These are phyloP conservation scores for Tuber brumale DNA, from an alignment of 495 filamentous ascomycete genomes.

Conservation along the genomic window DNA sequence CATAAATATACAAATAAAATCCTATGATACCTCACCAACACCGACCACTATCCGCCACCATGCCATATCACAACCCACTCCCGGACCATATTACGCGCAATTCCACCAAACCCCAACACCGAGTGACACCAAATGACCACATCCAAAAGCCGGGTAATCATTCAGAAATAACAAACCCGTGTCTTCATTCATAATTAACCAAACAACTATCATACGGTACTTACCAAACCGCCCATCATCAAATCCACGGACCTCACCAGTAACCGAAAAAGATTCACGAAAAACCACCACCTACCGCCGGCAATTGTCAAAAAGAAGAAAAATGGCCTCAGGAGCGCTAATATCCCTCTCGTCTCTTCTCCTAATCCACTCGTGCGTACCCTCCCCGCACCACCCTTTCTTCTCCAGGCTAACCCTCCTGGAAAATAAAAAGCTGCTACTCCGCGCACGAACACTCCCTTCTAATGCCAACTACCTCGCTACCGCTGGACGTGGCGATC, in stretches of 20 bases:
- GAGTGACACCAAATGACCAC: not conserved
- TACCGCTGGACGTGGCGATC: conserved; percentile 71
- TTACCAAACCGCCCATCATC: no score
- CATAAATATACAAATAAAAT: no score
- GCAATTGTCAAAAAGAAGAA: not conserved
- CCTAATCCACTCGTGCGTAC: conserved; percentile 32
- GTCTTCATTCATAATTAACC: no score
- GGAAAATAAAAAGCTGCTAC: conserved; percentile 57
- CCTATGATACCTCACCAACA: no score
- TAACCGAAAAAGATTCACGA: not conserved
- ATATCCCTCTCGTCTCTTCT: conserved; percentile 30
- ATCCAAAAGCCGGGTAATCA: no score
- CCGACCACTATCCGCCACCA: no score
- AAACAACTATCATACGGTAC: no score
- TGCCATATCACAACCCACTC: no score
- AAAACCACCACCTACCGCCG: not conserved
- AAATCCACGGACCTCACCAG: no score
- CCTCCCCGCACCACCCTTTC: not conserved
- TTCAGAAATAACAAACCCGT: no score
- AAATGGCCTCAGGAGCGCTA: conserved; percentile 13
- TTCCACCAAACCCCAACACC: not conserved
- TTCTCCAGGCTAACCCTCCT: conserved; percentile 1
- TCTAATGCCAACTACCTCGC: conserved; percentile 46
- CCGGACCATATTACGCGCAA: no score
- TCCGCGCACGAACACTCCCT: conserved; percentile 78